Conservation (phyloP, 345 rosid genomes). For the Ricinus communis region DNA sequence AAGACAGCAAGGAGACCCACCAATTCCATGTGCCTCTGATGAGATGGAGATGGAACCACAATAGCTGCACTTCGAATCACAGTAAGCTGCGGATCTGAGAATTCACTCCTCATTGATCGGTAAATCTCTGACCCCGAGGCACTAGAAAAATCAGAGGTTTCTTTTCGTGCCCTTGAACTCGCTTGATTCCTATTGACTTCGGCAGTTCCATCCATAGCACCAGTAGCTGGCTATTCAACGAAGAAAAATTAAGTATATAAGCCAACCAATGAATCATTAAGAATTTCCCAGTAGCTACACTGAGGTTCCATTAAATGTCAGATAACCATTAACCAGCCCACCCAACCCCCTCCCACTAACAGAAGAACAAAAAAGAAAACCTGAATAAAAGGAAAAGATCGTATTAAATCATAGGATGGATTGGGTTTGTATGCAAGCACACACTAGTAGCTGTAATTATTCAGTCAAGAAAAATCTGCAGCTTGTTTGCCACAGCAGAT, state of each 20-base stretch:
- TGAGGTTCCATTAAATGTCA: not conserved
- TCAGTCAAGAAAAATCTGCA: not conserved
- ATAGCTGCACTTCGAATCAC: constrained; percentile 39
- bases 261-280: not conserved
- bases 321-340: not conserved
- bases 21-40: constrained; percentile 30
- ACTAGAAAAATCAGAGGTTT: constrained; percentile 24
- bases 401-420: not conserved
- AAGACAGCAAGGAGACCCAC: constrained; percentile 28
- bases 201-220: constrained; percentile 23
- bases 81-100: constrained; percentile 35
- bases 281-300: not conserved
- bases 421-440: not conserved
- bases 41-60: constrained; percentile 42
- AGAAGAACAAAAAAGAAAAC: not conserved
- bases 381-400: too few relatives aligned
- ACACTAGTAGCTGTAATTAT: not conserved
- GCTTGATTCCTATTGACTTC: constrained; percentile 22
- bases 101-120: constrained; percentile 39
- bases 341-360: not conserved
- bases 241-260: constrained; percentile 11
- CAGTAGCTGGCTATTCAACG: constrained; percentile 35
- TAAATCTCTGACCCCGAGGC: constrained; percentile 38
- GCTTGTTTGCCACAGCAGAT: not conserved
- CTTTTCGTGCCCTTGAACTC: constrained; percentile 33